Conservation (phyloP, 306 rosid species). For the Senna siamea region DNA sequence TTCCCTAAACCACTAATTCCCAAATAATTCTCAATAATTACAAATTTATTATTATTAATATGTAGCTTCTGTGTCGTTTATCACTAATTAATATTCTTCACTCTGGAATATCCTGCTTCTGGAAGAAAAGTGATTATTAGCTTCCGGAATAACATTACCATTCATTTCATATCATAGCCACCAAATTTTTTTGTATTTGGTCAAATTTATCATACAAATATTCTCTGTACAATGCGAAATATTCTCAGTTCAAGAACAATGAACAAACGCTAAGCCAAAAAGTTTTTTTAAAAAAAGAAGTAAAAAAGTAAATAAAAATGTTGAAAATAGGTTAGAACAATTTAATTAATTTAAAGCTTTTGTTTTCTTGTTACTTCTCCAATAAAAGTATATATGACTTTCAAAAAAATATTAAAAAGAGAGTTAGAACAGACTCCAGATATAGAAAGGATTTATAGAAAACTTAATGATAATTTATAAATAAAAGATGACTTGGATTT, state of each 20-base stretch:
- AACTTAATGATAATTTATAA: no score
- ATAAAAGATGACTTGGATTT: no score
- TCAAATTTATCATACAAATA: slow-evolving; percentile 42
- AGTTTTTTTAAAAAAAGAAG: neutral
- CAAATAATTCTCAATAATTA: slow-evolving; percentile 10
- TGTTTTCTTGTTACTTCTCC: no score
- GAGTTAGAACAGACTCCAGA: no score
- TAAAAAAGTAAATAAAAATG: neutral
- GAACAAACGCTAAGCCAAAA: neutral
- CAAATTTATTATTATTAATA: slow-evolving; percentile 17
- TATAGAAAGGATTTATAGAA: no score
- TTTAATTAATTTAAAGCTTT: neutral
- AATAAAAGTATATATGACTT: no score
- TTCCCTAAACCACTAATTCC: no score
- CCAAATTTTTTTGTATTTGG: slow-evolving; percentile 19
- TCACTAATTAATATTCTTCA: neutral
- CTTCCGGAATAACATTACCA: neutral
- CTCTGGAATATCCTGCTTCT: neutral
- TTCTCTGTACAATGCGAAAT: slow-evolving; percentile 37
- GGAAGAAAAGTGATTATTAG: no score
- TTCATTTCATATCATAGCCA: slow-evolving; percentile 6
- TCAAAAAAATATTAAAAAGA: no score
- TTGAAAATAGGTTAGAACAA: neutral
- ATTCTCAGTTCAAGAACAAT: slow-evolving; percentile 23
- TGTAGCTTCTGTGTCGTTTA: neutral